phyloP scores from a whole-genome alignment of 2,329 filamentous ascomycete species.

The Nothopassalora personata region DNA sequence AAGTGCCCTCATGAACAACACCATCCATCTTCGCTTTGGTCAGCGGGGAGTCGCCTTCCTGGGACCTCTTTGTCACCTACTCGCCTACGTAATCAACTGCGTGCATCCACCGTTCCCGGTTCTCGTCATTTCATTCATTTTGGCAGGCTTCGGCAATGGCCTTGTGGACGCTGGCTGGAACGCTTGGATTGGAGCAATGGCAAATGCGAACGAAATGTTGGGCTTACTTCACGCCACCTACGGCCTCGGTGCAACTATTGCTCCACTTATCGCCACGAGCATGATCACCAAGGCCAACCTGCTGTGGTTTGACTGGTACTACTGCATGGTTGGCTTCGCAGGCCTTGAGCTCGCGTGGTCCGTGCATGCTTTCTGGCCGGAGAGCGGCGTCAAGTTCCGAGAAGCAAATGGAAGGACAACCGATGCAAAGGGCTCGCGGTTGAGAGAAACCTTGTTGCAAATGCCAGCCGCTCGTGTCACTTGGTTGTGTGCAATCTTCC shows the following conservation, averaged over 20 bases:
- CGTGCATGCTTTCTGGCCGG: conserved; percentile 57
- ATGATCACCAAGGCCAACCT: conserved; percentile 61
- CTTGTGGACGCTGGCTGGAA: conserved; percentile 59
- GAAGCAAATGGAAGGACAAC: conserved; percentile 43
- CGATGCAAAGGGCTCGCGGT: conserved; percentile 43
- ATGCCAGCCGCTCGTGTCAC: conserved; percentile 51
- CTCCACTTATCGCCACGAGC: conserved; percentile 64
- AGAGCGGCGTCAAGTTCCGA: conserved; percentile 55
- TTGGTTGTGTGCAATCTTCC: conserved; percentile 68
- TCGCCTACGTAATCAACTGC: conserved; percentile 60
- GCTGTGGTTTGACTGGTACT: conserved; percentile 71
- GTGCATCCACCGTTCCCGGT: conserved; percentile 66
- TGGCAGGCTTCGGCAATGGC: conserved; percentile 68
- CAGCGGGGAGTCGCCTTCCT: conserved; percentile 67
- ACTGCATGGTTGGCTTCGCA: conserved; percentile 62
- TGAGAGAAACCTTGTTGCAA: conserved; percentile 47
- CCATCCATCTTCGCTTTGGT: conserved; percentile 59
- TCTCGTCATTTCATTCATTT: conserved; percentile 58
- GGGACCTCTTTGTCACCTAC: conserved; percentile 56
- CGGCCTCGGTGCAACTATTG: conserved; percentile 64
- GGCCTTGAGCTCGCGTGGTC: conserved; percentile 52
- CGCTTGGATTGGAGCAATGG: conserved; percentile 65
- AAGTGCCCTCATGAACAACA: conserved; percentile 60
- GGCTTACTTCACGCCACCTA: conserved; percentile 69
- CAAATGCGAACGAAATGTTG: conserved; percentile 54